Percentiles rank a stretch among this genome's conserved stretches.
Evolutionary conservation across 805 yeast genomes (phyloP).

Genomic region (Tetrapisispora arboricola): DNA sequence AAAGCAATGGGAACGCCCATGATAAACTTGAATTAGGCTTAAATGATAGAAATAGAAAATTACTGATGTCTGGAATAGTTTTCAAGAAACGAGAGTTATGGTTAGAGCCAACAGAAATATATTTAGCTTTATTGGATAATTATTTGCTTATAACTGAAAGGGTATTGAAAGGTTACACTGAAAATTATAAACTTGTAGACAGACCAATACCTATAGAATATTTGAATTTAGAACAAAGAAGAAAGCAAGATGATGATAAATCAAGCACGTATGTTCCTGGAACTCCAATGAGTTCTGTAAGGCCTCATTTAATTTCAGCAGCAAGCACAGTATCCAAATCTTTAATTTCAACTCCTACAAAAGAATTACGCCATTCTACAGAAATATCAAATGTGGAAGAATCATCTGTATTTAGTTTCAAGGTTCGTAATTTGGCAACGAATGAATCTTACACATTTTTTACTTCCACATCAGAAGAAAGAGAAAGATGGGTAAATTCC

Average conservation of each 20-base stretch:
- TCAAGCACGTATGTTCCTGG: conserved; percentile 3
- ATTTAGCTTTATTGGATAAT: conserved; percentile 59
- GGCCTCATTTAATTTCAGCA: conserved; percentile 17
- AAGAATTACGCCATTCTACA: not conserved
- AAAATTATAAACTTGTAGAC: conserved; percentile 37
- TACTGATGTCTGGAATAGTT: conserved; percentile 50
- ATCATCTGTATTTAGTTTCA: conserved; percentile 30
- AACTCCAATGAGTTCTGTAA: conserved; percentile 14
- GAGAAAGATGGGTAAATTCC: conserved; percentile 47
- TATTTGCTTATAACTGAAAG: conserved; percentile 56
- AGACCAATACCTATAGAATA: conserved; percentile 54
- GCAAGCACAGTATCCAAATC: conserved; percentile 16
- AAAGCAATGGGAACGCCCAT: not conserved
- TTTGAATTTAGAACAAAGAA: conserved; percentile 41
- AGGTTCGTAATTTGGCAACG: conserved; percentile 49
- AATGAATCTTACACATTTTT: conserved; percentile 43
- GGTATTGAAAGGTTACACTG: conserved; percentile 32
- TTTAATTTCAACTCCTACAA: conserved; percentile 3
- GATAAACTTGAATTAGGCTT: conserved; percentile 37
- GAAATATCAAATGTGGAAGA: conserved; percentile 13
- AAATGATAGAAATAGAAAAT: conserved; percentile 42
- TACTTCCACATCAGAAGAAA: conserved; percentile 38
- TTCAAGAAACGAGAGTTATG: conserved; percentile 54
- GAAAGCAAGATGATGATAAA: conserved; percentile 4
- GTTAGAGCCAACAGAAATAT: conserved; percentile 41